Percentiles rank a stretch among this genome's conserved stretches.
These are phyloP conservation scores for Fermentozyma sake DNA, from an alignment of 1,139 yeast species.

Conservation along the genomic window DNA sequence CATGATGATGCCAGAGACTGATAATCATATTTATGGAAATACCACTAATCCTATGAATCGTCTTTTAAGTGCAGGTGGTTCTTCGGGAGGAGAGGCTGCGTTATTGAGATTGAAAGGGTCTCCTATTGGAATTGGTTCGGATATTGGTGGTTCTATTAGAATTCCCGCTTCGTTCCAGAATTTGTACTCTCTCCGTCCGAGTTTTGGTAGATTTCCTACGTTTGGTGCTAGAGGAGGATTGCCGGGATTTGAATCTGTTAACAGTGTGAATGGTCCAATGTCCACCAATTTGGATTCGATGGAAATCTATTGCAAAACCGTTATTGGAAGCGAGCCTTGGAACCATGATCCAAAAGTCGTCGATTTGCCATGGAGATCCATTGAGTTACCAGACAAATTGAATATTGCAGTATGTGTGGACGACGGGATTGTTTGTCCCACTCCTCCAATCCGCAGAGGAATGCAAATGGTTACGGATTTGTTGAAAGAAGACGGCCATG, in stretches of 20 bases:
- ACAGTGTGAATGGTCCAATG: slow-evolving; percentile 34
- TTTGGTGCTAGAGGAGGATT: slow-evolving; percentile 49
- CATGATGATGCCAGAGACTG: slow-evolving; percentile 38
- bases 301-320: slow-evolving; percentile 22
- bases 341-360: slow-evolving; percentile 26
- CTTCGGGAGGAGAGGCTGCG: slow-evolving; percentile 37
- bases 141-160: slow-evolving; percentile 57
- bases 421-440: slow-evolving; percentile 31
- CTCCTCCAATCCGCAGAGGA: slow-evolving; percentile 34
- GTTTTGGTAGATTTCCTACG: slow-evolving; percentile 49
- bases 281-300: slow-evolving; percentile 22
- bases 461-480: slow-evolving; percentile 17
- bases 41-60: slow-evolving; percentile 31
- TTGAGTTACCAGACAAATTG: slow-evolving; percentile 20
- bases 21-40: slow-evolving; percentile 29
- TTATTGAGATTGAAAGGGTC: slow-evolving; percentile 36
- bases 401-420: slow-evolving; percentile 29
- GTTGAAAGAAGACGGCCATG: slow-evolving; percentile 48
- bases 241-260: slow-evolving; percentile 46
- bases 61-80: slow-evolving; percentile 30
- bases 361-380: slow-evolving; percentile 28
- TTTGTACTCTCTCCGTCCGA: slow-evolving; percentile 43
- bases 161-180: slow-evolving; percentile 45
- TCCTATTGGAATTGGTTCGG: slow-evolving; percentile 51
- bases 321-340: slow-evolving; percentile 28